phyloP scores from a whole-genome alignment of 225 moss, liverwort and hornwort species.

The Takakia lepidozioides region DNA sequence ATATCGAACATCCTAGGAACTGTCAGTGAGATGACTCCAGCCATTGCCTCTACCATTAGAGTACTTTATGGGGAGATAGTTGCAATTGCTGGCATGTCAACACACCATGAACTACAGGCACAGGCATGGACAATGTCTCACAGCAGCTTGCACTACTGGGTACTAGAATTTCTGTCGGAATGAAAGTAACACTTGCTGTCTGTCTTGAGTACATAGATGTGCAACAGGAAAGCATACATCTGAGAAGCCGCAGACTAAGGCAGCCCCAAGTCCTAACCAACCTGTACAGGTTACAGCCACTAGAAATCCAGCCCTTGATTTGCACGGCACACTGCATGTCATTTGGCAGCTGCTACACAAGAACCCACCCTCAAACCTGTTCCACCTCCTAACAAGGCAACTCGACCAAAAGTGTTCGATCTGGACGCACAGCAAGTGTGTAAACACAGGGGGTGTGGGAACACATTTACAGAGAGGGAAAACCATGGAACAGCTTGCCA shows the following conservation, averaged over 20 bases:
- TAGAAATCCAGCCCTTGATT: conserved; percentile 22
- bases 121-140: no score
- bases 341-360: conserved; percentile 9
- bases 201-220: no score
- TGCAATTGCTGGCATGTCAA: no score
- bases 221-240: conserved; percentile 76
- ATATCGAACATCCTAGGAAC: no score
- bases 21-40: no score
- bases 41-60: no score
- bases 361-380: conserved; percentile 11
- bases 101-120: no score
- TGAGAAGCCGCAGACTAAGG: conserved; percentile 62
- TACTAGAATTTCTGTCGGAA: no score
- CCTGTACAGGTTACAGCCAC: conserved; percentile 26
- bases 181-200: no score
- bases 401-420: conserved; percentile 50
- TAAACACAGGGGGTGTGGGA: conserved; percentile 76
- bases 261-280: conserved; percentile 53
- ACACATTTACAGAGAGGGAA: conserved; percentile 67
- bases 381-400: conserved; percentile 16
- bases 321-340: conserved; percentile 20
- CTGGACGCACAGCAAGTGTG: conserved; percentile 71
- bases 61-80: no score
- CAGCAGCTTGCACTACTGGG: no score
- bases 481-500: conserved; percentile 67